These are phyloP conservation scores for Grosmannia clavigera DNA, from an alignment of 2,329 filamentous ascomycete species.

Conservation along the genomic window DNA sequence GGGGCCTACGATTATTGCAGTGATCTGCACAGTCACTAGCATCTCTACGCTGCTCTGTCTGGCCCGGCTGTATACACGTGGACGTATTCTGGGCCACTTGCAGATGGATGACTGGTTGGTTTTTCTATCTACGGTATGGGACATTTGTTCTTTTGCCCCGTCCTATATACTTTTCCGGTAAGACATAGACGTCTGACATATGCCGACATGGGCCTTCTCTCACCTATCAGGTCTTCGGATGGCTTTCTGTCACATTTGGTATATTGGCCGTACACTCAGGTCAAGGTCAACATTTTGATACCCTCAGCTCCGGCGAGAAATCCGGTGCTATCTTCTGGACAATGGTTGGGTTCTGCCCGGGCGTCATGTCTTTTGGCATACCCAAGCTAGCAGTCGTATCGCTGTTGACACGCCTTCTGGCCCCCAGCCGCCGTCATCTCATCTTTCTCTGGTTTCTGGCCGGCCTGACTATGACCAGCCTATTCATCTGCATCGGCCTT, in stretches of 20 bases:
- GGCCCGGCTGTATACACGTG: not conserved
- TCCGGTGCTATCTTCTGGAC: conserved; percentile 22
- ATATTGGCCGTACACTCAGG: conserved; percentile 23
- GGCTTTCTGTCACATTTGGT: conserved; percentile 22
- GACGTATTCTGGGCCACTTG: not conserved
- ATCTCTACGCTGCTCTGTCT: not conserved
- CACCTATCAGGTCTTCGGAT: conserved; percentile 17
- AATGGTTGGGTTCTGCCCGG: conserved; percentile 23
- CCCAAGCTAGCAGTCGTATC: conserved; percentile 29
- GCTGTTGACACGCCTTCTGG: conserved; percentile 25
- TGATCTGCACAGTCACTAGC: too few relatives aligned
- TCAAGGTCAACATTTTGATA: conserved; percentile 25
- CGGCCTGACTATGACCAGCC: conserved; percentile 17
- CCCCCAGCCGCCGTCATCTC: conserved; percentile 21
- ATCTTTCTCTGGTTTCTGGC: conserved; percentile 25
- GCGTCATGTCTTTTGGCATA: conserved; percentile 25
- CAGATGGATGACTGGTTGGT: not conserved
- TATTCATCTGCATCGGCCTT: conserved; percentile 8
- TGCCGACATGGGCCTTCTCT: not conserved
- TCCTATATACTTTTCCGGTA: not conserved
- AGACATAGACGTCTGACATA: not conserved
- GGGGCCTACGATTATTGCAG: too few relatives aligned
- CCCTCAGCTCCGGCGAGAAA: conserved; percentile 19
- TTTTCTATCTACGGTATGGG: not conserved
- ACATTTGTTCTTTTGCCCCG: too few relatives aligned